Evolutionary conservation across 2,329 filamentous ascomycete species (phyloP).

Genomic region (Thelonectria rubi): DNA sequence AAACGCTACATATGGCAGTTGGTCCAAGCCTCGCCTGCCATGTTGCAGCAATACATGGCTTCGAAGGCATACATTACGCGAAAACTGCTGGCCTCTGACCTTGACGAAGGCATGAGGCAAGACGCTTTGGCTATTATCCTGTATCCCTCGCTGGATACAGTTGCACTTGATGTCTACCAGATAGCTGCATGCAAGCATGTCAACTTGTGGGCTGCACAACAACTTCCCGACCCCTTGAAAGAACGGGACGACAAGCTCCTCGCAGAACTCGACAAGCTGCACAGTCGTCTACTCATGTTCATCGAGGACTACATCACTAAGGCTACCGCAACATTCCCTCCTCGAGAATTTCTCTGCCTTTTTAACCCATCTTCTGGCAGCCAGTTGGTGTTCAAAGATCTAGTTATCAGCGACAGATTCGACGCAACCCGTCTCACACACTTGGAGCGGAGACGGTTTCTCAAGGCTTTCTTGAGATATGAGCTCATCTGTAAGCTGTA

Average conservation of each 20-base stretch:
- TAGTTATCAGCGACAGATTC: slow-evolving; percentile 5
- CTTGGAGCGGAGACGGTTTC: slow-evolving; percentile 15
- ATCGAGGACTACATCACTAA: slow-evolving; percentile 33
- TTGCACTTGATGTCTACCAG: neutral
- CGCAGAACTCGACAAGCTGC: neutral
- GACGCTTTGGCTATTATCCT: slow-evolving; percentile 26
- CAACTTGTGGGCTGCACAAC: slow-evolving; percentile 4
- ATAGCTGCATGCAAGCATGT: neutral
- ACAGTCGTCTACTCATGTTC: slow-evolving; percentile 11
- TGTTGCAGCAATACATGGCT: slow-evolving; percentile 21
- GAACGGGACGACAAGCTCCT: neutral
- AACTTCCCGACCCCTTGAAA: slow-evolving; percentile 21
- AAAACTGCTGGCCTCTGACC: slow-evolving; percentile 9
- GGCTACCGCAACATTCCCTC: slow-evolving; percentile 23
- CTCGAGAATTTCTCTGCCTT: slow-evolving; percentile 23
- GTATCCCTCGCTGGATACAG: neutral
- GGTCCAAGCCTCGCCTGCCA: slow-evolving; percentile 18
- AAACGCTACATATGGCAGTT: slow-evolving; percentile 6
- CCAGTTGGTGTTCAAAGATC: slow-evolving; percentile 15
- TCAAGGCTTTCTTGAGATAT: slow-evolving; percentile 21
- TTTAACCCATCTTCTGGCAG: neutral
- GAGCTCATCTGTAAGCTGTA: slow-evolving; percentile 16
- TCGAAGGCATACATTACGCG: slow-evolving; percentile 14
- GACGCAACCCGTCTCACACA: slow-evolving; percentile 2
- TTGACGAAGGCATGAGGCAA: slow-evolving; percentile 25